Evolutionary conservation across 108 stramenopile species (phyloP), one percentile per base, ranked within the genome.

Genomic region (Cyclotella choctawhatcheeana): DNA sequence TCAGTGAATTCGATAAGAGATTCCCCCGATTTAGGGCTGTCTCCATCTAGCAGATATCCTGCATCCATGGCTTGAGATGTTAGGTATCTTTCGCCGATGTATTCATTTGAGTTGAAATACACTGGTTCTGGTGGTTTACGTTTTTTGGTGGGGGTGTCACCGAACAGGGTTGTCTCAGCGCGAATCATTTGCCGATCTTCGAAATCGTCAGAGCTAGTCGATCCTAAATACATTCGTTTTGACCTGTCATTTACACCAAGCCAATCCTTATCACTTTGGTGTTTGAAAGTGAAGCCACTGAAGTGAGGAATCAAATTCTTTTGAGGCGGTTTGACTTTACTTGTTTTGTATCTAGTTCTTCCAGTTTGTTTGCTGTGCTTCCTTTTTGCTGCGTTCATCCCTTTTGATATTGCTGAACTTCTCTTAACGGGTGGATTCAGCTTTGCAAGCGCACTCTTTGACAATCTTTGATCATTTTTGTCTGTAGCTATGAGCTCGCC

Each of bases 21-120:
- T 27, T 81, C 64, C 77, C 60, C 44, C 20, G 55, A n/a, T 61
- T 30, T 52, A 65, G 71, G 67, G 54, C 56, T 45, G 21, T 73
- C 74, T 25, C 33, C 62, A 45, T 63, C 58, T 6, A 47, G 32
- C 37, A 44, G 16, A 32, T 84, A 86, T 22, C 87, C 87, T 37
- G 84, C 86, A 58, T 72, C 53, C 21, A 77, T 73, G 12, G 86
- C 85, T 33, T 88, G 77, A 8, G 83, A 70, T 26, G 86, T 81
- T 8, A 87, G 45, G 37, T 79, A 88, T 33, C 78, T 73, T 44
- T 78, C 20, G 2, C 88, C 92, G 47, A 89, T 85, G 47, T 86
- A 92, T 8, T 78, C 71, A 66, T 89, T 92, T 3, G 88, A 88
- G 76, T 90, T 88, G 64, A 90, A 90, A 34, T 86, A 87, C n/a